A percentile compares a stretch with the other conserved stretches of the same genome.
These are phyloP conservation scores for Fusarium verticillioides DNA, from an alignment of 2,329 filamentous ascomycete genomes.

Conservation along the genomic window DNA sequence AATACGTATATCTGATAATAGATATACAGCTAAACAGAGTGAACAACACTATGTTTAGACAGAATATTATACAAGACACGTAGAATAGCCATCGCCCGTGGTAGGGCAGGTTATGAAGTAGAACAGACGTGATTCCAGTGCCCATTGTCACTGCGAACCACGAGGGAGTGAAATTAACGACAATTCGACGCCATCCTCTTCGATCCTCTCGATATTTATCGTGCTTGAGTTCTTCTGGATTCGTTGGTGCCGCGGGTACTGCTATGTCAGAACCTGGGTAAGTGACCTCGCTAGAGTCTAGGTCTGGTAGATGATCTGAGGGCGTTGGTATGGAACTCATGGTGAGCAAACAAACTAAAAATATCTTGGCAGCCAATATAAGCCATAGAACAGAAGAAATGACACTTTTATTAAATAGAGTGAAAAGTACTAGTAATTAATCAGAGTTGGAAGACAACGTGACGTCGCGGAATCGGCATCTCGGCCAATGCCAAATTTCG, in stretches of 20 bases:
- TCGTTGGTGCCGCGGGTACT: not conserved
- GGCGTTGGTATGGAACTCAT: slow-evolving; percentile 7
- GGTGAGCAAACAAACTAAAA: not conserved
- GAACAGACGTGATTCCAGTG: slow-evolving; percentile 69
- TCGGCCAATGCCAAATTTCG: slow-evolving; percentile 16
- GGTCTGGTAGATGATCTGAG: not conserved
- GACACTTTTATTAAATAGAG: not conserved
- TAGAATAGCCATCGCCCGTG: slow-evolving; percentile 64
- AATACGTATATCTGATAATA: slow-evolving; percentile 66
- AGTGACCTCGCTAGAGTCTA: slow-evolving; percentile 10
- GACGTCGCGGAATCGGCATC: slow-evolving; percentile 21
- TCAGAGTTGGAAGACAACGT: not conserved
- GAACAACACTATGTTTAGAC: slow-evolving; percentile 67
- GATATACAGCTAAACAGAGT: slow-evolving; percentile 60
- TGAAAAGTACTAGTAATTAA: not conserved
- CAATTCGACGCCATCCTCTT: slow-evolving; percentile 29
- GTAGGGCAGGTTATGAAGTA: slow-evolving; percentile 69
- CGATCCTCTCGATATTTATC: not conserved
- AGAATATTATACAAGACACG: slow-evolving; percentile 66
- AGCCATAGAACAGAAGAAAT: not conserved
- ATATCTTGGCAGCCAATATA: not conserved
- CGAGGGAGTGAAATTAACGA: slow-evolving; percentile 20
- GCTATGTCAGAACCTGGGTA: slow-evolving; percentile 12
- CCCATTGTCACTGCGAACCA: slow-evolving; percentile 66
- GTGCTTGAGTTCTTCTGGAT: not conserved